Evolutionary conservation across 2,329 filamentous ascomycete species (phyloP).

Genomic region (Colletotrichum plurivorum): DNA sequence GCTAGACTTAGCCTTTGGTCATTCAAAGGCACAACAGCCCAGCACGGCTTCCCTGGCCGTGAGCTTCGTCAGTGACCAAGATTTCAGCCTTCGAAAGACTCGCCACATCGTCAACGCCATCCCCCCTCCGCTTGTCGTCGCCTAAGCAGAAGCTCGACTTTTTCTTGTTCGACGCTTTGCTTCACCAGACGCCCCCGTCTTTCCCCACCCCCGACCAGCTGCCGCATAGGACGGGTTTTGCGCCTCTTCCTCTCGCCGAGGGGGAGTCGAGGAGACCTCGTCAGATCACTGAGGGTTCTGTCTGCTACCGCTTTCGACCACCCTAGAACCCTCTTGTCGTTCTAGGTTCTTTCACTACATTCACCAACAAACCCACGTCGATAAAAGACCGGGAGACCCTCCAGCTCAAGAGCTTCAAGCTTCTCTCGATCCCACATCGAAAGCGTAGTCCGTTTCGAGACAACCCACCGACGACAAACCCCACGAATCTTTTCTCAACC

Average conservation of each 20-base stretch:
- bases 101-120: conserved; percentile 77
- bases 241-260: conserved; percentile 99
- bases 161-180: conserved; percentile 64
- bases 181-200: conserved; percentile 63
- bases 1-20: conserved; percentile 72
- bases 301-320: conserved; percentile 94
- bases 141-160: conserved; percentile 64
- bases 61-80: conserved; percentile 75
- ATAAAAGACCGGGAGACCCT: neutral
- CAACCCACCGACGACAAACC: conserved; percentile 36
- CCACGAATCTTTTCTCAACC: conserved; percentile 31
- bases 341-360: conserved; percentile 41
- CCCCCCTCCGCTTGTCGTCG: conserved; percentile 67
- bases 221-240: conserved; percentile 99
- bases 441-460: conserved; percentile 37
- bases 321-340: conserved; percentile 78
- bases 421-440: conserved; percentile 36
- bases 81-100: conserved; percentile 77
- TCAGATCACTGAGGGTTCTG: conserved; percentile 90
- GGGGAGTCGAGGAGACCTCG: conserved; percentile 99
- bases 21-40: conserved; percentile 71
- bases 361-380: conserved; percentile 11
- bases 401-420: conserved; percentile 11
- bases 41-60: conserved; percentile 77
- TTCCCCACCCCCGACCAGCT: conserved; percentile 82